Base-by-base conservation (phyloP, 2,329 filamentous ascomycete genomes). In the Coniochaeta sp. region DNA sequence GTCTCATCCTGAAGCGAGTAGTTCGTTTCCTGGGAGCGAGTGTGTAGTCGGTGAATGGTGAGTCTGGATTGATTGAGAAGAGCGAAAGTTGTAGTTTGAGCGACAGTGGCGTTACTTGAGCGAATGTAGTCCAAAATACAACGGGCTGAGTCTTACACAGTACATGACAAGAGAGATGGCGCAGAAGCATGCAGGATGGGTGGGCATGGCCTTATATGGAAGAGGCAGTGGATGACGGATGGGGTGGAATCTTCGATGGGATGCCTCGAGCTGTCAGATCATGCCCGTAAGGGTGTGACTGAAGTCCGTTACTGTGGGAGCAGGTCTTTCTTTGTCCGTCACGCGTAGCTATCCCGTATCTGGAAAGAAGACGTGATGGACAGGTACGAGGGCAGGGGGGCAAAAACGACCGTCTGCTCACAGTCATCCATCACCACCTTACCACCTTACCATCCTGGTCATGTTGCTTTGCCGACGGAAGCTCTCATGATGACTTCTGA, bases 1-100 rank as follows among this genome's bases (percentile, higher is more conserved):
- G 65, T 66, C 69, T 75, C 75, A 77, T 77, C 9, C 64, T 73
- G 47, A 28, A 52, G 47, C 47, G 47, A 52, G 47, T 31, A n/a
- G 47, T 52, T 12, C 11, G 16, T 24, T 28, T 52, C 17, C 22
- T 38, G 17, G 24, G 54, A 36, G 17, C 67, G 62, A 62, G 54
- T 62, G 57, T 60, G 31, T 38, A 19, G 26, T 57, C 16, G 16
- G 28, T 57, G 31, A 34, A 36, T 38, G 11, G 9, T 34, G 11
- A 22, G 19, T 57, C 9, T 22, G 54, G n/a, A n/a, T 19, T 36
- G 3, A 19, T 55, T 26, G 28, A 38, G 17, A 24, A 52, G 26
- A 31, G 22, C 47, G 11, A 31, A 26, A 9, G 47, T 52, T 28
- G 47, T 52, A 52, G 24, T 28, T 26, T 52, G 47, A 52, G 16